These are phyloP conservation scores for Solanum boliviense DNA, from an alignment of 257 asterid species.

Conservation along the genomic window DNA sequence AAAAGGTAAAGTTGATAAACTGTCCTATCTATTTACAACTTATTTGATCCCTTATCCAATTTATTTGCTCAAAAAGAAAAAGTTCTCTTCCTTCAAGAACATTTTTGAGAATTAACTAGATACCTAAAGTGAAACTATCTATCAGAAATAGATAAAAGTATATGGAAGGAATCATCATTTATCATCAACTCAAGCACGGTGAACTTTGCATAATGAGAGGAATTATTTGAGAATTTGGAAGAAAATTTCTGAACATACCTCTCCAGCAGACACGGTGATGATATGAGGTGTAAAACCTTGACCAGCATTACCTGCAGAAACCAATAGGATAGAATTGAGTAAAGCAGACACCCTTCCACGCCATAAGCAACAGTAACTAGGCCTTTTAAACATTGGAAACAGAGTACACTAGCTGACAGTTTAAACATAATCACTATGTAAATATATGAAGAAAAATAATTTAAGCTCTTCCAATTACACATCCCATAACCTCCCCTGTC, in stretches of 20 bases:
- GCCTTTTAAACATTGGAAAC: neutral
- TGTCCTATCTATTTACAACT: neutral
- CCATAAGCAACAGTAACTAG: neutral
- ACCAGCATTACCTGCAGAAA: conserved; percentile 38
- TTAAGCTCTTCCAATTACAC: neutral
- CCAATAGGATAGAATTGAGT: neutral
- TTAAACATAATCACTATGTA: neutral
- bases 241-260: conserved; percentile 23
- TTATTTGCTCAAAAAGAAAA: neutral
- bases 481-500: neutral
- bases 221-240: neutral
- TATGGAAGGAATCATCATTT: neutral
- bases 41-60: neutral
- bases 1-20: neutral
- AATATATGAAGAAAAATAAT: neutral
- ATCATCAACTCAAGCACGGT: neutral
- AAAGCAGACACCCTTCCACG: neutral
- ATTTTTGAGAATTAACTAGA: neutral
- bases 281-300: conserved; percentile 44
- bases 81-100: neutral
- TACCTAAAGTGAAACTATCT: neutral
- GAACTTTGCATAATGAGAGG: neutral
- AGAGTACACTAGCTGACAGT: neutral
- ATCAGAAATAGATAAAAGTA: neutral
- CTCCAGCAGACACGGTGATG: conserved; percentile 46